Evolutionary conservation across 768 basidiomycete genomes (phyloP).

Genomic region (Boletus sp.): DNA sequence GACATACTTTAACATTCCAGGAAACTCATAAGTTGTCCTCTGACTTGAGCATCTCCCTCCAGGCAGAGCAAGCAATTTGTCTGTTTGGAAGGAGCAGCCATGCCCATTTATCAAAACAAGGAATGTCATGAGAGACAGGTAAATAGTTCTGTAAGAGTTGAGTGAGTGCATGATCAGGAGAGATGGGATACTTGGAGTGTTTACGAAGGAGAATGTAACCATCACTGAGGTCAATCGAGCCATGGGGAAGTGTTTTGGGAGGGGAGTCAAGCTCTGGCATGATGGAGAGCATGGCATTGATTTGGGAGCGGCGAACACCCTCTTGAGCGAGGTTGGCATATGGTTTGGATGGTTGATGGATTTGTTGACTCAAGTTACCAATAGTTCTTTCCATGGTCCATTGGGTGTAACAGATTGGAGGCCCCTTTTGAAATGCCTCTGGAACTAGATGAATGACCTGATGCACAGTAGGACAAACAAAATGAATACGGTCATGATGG

Average conservation of each 20-base stretch:
- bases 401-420: background rate
- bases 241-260: background rate
- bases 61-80: conserved; percentile 18
- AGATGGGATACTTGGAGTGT: background rate
- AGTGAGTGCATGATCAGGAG: background rate
- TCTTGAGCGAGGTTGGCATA: background rate
- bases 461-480: conserved; percentile 31
- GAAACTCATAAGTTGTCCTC: conserved; percentile 1
- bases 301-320: background rate
- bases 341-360: background rate
- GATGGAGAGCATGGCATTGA: background rate
- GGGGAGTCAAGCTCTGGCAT: background rate
- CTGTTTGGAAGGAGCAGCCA: conserved; percentile 21
- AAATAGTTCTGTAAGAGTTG: background rate
- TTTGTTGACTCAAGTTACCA: background rate
- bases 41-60: conserved; percentile 2
- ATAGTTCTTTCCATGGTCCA: background rate
- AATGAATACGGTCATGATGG: conserved; percentile 26
- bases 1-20: conserved; percentile 17
- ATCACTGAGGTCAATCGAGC: background rate
- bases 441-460: conserved; percentile 22
- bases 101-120: conserved; percentile 1
- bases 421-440: background rate
- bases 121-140: background rate
- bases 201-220: background rate